Evolutionary conservation across 2,329 filamentous ascomycete species (phyloP).

Genomic region (Neonectria ditissima): DNA sequence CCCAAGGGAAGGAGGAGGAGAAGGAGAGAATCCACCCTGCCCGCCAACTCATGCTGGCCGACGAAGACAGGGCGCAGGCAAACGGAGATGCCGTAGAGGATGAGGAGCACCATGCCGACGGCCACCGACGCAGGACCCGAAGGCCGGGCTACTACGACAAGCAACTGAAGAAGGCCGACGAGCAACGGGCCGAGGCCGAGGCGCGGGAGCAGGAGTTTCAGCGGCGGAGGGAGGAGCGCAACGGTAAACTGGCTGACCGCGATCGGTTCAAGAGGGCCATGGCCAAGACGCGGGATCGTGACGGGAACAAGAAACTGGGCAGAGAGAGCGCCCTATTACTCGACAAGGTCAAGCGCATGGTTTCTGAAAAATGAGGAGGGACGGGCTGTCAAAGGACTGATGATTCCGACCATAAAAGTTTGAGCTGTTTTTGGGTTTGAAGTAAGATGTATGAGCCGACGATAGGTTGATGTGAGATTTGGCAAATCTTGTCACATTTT

Average conservation of each 20-base stretch:
- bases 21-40: slow-evolving; percentile 51
- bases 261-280: slow-evolving; percentile 74
- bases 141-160: slow-evolving; percentile 73
- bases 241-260: slow-evolving; percentile 73
- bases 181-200: slow-evolving; percentile 57
- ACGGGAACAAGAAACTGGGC: slow-evolving; percentile 83
- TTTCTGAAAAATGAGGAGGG: slow-evolving; percentile 56
- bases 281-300: slow-evolving; percentile 79
- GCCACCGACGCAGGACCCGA: slow-evolving; percentile 50
- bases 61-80: slow-evolving; percentile 52
- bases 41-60: slow-evolving; percentile 55
- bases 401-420: background rate
- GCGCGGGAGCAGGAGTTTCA: slow-evolving; percentile 55
- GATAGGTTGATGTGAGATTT: background rate
- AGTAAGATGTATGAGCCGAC: background rate
- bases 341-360: slow-evolving; percentile 80
- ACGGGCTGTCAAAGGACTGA: background rate
- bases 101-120: slow-evolving; percentile 43
- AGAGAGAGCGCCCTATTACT: slow-evolving; percentile 83
- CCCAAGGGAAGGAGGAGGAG: slow-evolving; percentile 33
- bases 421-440: background rate
- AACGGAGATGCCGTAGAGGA: slow-evolving; percentile 33
- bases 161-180: slow-evolving; percentile 64
- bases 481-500: background rate
- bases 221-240: slow-evolving; percentile 70